Conservation (phyloP, 495 filamentous ascomycete genomes). For the Lasiosphaeria ovina region DNA sequence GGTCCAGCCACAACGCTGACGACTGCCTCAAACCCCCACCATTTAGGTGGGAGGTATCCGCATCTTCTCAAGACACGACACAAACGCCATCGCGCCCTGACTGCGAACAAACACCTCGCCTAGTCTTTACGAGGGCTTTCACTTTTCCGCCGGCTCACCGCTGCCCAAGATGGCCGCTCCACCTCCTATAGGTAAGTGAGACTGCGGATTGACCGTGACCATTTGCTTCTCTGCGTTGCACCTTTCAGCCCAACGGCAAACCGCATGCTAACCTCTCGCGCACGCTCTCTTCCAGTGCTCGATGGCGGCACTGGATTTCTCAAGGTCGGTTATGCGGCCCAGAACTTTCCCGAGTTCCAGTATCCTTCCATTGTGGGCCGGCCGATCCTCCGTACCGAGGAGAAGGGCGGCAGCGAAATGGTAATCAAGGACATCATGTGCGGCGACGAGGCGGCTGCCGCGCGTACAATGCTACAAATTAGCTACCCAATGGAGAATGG, state of each 20-base stretch:
- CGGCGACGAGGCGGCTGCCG: conserved; percentile 95
- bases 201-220: neutral
- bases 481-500: conserved; percentile 99
- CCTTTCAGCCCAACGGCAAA: neutral
- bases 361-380: conserved; percentile 98
- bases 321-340: conserved; percentile 96
- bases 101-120: conserved; percentile 1
- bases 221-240: neutral
- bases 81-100: too few relatives aligned
- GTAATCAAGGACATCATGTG: conserved; percentile 99
- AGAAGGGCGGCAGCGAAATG: conserved; percentile 60
- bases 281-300: conserved; percentile 65
- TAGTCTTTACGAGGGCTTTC: neutral
- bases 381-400: conserved; percentile 94
- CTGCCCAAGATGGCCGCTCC: conserved; percentile 23
- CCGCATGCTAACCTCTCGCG: neutral
- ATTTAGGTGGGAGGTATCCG: neutral
- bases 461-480: conserved; percentile 94
- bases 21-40: conserved; percentile 21
- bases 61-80: too few relatives aligned
- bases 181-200: conserved; percentile 29
- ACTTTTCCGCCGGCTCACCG: neutral
- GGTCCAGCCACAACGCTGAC: conserved; percentile 5
- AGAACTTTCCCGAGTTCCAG: conserved; percentile 99
- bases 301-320: conserved; percentile 99